Evolutionary conservation across 1,284 basidiomycete genomes (phyloP), one percentile per base, ranked within the genome.

Genomic region (Sphagnurus paluster): DNA sequence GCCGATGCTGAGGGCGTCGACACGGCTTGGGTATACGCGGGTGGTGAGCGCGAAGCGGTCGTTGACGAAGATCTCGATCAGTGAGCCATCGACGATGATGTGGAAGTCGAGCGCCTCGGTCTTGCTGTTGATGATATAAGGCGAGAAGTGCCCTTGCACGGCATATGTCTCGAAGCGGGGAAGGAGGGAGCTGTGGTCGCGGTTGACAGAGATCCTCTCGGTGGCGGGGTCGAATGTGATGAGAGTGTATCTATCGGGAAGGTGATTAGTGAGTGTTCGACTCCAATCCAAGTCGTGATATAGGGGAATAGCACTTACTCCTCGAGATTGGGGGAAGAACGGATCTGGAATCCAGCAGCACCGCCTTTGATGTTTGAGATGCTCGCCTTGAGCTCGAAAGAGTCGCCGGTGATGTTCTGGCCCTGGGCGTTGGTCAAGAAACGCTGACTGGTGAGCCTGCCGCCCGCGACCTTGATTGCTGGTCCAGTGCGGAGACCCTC

Each of bases 11-110:
- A 35, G 24, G 10, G 41, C 41, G 36, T 43, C 41, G 23, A 13
- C 41, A 10, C 41, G 34, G 33, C 32, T 43, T 21, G 41, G 41
- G 14, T 43, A 43, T 6, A 43, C n/a, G 4, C 41, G 32, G n/a
- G 41, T 43, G 2, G 41, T 43, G 32, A 43, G 14, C 16, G 41
- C 41, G 21, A 43, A 43, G 25, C 41, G 16, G 24, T 35, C 33
- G 33, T 43, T 43, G 14, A 43, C 24, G 24, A 43, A 43, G 23
- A 43, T 24, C 21, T 43, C 41, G 25, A 43, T 21, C 4, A 43
- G 33, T 14, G 41, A 43, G 9, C 41, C 41, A 13, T 43, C 41
- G 23, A 19, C 32, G 28, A 35, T 35, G 10, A 43, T 21, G n/a
- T 35, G 41, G n/a, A 43, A 25, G 21, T 43, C 33, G 33, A 43